Percentiles rank a stretch among this genome's conserved stretches.
Evolutionary conservation across 2,329 filamentous ascomycete genomes (phyloP).

Genomic region (Didymella arachidicola): DNA sequence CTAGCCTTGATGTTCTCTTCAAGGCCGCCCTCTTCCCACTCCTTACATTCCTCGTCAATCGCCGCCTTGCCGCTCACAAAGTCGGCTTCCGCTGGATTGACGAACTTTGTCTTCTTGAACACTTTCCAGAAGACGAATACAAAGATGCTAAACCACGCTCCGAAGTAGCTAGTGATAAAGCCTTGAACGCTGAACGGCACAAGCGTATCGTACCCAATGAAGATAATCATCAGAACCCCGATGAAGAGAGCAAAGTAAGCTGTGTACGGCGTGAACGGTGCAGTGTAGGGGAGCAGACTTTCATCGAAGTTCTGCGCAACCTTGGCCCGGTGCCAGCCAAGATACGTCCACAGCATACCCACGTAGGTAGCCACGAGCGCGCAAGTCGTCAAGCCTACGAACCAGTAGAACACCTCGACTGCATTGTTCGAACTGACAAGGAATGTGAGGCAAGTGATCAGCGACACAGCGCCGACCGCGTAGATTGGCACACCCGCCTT

Average conservation of each 20-base stretch:
- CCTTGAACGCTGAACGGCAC: conserved; percentile 42
- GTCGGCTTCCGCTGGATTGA: conserved; percentile 49
- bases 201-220: conserved; percentile 65
- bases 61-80: conserved; percentile 54
- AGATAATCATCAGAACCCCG: conserved; percentile 19
- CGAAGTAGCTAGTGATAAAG: conserved; percentile 59
- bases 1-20: conserved; percentile 18
- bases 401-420: conserved; percentile 68
- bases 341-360: conserved; percentile 22
- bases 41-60: conserved; percentile 52
- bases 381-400: conserved; percentile 68
- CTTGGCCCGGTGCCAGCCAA: conserved; percentile 20
- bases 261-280: conserved; percentile 15
- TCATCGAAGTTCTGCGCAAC: conserved; percentile 19
- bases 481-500: conserved; percentile 65
- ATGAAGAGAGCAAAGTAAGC: conserved; percentile 16
- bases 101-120: conserved; percentile 64
- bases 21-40: conserved; percentile 20
- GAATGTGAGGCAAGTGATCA: conserved; percentile 59
- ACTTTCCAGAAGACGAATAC: conserved; percentile 69
- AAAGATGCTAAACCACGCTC: conserved; percentile 38
- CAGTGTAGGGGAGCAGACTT: conserved; percentile 8
- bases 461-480: conserved; percentile 54
- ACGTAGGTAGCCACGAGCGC: conserved; percentile 21
- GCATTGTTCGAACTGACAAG: conserved; percentile 55